Base-by-base conservation (phyloP, 1,284 basidiomycete species). In the Sporisorium iseilematis-ciliati region DNA sequence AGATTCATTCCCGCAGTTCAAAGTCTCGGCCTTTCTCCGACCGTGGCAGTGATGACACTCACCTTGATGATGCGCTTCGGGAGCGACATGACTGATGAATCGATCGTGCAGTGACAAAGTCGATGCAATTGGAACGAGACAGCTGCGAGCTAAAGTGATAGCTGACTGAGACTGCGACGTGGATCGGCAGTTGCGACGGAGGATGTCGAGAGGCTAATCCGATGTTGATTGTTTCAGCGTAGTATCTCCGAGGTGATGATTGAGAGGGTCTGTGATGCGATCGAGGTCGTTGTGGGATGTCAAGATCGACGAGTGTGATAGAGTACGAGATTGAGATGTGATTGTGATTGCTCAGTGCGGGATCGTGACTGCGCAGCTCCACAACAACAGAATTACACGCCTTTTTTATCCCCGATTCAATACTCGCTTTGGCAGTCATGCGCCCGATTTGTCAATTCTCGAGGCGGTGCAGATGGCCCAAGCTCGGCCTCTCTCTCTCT, bases 61-160 rank as follows among this genome's bases (percentile, higher is more conserved):
- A 83, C 83, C 69, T 84, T 84, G 77, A 84, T 82, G 64, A 84
- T 84, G n/a, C 83, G 82, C 69, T 84, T 84, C 26, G 83, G 81
- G 29, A 84, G 71, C 50, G 83, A 69, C 83, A 84, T 82, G 57
- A 46, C 57, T 48, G 51, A 31, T 18, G 3, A 10, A 4, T 35
- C 38, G 7, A 4, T 35, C 38, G 43, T 41, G 29, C 12, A 38
- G 23, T 43, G 16, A 38, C 10, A 18, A 54, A 29, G 46, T 48
- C 16, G 46, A 48, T 23, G 16, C 23, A 25, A 26, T 49, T 20
- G 48, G n/a, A 20, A 33, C 23, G 26, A 49, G 48, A 49, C 41
- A 25, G 38, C 21, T 18, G 38, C 23, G 23, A 12, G 38, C 16
- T n/a, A n/a, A n/a, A n/a, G n/a, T 12, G 41, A 20, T 20, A 23